Base-by-base conservation (phyloP, 1,139 yeast genomes). In the Yamadazyma jaroonii region DNA sequence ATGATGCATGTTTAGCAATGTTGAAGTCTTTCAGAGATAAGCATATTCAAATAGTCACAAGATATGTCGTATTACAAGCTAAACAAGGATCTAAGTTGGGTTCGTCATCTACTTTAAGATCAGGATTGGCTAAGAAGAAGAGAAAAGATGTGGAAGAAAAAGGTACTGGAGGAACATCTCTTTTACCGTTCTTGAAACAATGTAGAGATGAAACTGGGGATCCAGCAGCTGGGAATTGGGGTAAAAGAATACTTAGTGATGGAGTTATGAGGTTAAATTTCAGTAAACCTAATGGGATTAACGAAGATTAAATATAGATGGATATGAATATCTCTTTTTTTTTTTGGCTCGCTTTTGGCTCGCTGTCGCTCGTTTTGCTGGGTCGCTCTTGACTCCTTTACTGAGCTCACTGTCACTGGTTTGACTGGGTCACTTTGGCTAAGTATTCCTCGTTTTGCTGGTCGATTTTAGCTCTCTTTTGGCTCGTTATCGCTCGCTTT, bases 151-250 rank as follows among this genome's bases (percentile, higher is more conserved):
- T 44, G 5, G 81, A 76, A 46, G 80, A 78, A 47, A 77, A 80
- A 48, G 97, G 97, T 8, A 90, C 97, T 1, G 97, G 97, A 11
- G 97, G 97, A 30, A 90, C 97, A 0, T 82, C 95, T 0, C 71
- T 90, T 50, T 76, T 90, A 44, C 96, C 96, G 23, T 90, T 90
- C 64, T 74, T 90, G 55, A 89, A 89, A 59, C 97, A 90, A 60
- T 90, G 96, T 48, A 79, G 97, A 58, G 97, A 90, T 62, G 97
- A 90, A 59, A 90, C 96, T 8, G 95, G 95, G 29, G 92, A 84
- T 51, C 80, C 89, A 6, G 95, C 96, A 20, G 95, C 95, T 27
- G 92, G 95, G 41, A 74, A 68, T 37, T 87, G 96, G 96, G 96
- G 95, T 59, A 78, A 79, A 53, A 72, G 92, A 44, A 67, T 87